phyloP scores from a whole-genome alignment of 2,329 filamentous ascomycete genomes.

The Ophiostoma perfectum region DNA sequence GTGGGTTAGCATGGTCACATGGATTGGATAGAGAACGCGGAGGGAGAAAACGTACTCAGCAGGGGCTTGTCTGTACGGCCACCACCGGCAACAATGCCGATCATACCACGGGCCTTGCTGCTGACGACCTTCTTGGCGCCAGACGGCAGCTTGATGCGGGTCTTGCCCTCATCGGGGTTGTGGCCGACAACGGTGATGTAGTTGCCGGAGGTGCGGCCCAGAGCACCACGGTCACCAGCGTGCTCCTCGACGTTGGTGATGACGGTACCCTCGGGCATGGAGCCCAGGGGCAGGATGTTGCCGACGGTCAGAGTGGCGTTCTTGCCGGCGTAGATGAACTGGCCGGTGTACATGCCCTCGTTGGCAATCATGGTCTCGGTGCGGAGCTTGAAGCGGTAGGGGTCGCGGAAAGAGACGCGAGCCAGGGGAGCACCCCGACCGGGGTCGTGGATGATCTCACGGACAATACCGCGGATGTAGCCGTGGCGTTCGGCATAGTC shows the following conservation, averaged over 20 bases:
- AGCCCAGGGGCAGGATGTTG: constrained; percentile 91
- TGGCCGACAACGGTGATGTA: constrained; percentile 97
- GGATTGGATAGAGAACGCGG: too few species aligned
- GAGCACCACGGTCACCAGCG: constrained; percentile 89
- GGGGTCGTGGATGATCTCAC: constrained; percentile 98
- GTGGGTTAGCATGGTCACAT: constrained; percentile 8
- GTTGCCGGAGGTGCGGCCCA: constrained; percentile 97
- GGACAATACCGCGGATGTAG: constrained; percentile 94
- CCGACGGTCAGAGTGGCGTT: constrained; percentile 94
- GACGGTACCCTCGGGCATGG: constrained; percentile 98
- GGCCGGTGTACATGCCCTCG: constrained; percentile 99
- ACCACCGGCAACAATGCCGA: constrained; percentile 98
- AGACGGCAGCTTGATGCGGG: constrained; percentile 97
- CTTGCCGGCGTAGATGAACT: constrained; percentile 99
- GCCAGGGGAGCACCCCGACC: constrained; percentile 97
- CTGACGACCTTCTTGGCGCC: constrained; percentile 99
- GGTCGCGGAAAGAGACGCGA: constrained; percentile 93
- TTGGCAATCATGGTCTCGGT: constrained; percentile 99
- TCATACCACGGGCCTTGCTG: constrained; percentile 92
- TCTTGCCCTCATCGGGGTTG: constrained; percentile 99
- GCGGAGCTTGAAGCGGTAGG: constrained; percentile 96
- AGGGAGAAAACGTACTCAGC: constrained; percentile 60
- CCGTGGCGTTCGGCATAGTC: constrained; percentile 96
- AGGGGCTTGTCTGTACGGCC: constrained; percentile 99
- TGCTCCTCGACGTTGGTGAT: constrained; percentile 99